phyloP scores from a whole-genome alignment of 1,284 basidiomycete species.

The Pseudozyma flocculosa region DNA sequence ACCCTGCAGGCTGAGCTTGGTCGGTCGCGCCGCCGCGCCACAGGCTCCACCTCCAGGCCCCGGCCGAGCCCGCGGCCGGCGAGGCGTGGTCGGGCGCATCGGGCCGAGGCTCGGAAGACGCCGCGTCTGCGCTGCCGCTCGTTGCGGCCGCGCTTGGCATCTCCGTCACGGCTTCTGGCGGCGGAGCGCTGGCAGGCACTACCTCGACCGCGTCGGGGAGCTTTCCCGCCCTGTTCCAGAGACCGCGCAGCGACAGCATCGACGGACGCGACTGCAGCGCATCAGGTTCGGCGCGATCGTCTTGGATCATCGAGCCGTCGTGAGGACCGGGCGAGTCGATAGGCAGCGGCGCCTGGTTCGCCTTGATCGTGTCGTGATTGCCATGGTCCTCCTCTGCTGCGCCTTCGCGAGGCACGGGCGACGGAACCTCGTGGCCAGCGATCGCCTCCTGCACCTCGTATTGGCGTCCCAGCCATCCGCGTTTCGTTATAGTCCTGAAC shows the following conservation, averaged over 20 bases:
- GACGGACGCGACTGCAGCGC: neutral
- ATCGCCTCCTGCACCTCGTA: slow-evolving; percentile 32
- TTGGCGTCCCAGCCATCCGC: slow-evolving; percentile 32
- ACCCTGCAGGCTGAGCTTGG: too few species aligned
- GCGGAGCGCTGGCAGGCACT: too few species aligned
- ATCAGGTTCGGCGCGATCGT: too few species aligned
- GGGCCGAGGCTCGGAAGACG: too few species aligned
- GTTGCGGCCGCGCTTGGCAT: too few species aligned
- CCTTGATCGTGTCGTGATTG: neutral
- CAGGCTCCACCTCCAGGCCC: slow-evolving; percentile 23
- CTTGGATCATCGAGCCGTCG: too few species aligned
- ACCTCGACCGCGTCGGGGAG: neutral
- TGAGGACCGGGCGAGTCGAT: too few species aligned
- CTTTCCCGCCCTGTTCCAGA: neutral
- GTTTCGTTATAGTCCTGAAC: slow-evolving; percentile 24
- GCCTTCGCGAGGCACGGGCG: too few species aligned
- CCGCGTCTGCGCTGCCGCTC: too few species aligned
- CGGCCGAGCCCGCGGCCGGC: slow-evolving; percentile 6
- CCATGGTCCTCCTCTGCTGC: neutral
- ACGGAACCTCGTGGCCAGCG: too few species aligned
- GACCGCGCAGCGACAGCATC: neutral
- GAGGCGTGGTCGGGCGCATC: too few species aligned
- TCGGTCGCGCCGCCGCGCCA: slow-evolving; percentile 20
- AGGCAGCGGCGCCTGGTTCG: neutral
- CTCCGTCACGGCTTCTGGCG: too few species aligned